Conservation (phyloP, 2,329 filamentous ascomycete genomes). For the Periglandula ipomoeae region DNA sequence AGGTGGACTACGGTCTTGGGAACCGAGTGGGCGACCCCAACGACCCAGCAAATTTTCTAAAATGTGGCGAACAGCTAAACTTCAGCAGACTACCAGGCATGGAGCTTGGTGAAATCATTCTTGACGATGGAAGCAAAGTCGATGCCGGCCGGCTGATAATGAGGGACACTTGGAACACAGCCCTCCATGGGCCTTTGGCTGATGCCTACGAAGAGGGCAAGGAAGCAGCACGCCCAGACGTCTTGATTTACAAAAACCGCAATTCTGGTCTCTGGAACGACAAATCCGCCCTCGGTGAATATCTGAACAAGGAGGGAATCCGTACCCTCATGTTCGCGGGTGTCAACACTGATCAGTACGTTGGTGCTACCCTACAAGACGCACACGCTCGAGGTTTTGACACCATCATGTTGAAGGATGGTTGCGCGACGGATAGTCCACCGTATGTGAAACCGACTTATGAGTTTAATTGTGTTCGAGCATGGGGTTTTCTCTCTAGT, state of each 20-base stretch:
- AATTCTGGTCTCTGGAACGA: not conserved
- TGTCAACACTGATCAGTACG: conserved; percentile 6
- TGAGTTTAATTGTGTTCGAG: not conserved
- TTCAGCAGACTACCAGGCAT: not conserved
- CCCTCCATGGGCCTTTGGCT: not conserved
- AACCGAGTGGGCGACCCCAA: not conserved
- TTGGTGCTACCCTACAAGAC: conserved; percentile 3
- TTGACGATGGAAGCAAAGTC: not conserved
- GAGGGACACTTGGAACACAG: not conserved
- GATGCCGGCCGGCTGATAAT: not conserved
- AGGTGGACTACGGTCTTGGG: not conserved
- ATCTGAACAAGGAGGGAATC: not conserved
- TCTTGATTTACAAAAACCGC: conserved; percentile 1
- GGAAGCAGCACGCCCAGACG: not conserved
- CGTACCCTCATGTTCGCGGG: not conserved
- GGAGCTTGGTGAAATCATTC: not conserved
- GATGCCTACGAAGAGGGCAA: not conserved
- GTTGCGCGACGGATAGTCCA: conserved; percentile 5
- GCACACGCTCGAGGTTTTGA: conserved; percentile 2
- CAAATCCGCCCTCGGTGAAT: not conserved
- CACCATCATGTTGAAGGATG: conserved; percentile 4
- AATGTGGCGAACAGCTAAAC: conserved; percentile 1
- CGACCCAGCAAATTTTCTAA: not conserved
- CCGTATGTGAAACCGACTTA: not conserved
- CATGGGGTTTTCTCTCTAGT: not conserved